Evolutionary conservation across 768 basidiomycete species (phyloP), one percentile per base, ranked within the genome.

Genomic region (Mycena capillaripes): DNA sequence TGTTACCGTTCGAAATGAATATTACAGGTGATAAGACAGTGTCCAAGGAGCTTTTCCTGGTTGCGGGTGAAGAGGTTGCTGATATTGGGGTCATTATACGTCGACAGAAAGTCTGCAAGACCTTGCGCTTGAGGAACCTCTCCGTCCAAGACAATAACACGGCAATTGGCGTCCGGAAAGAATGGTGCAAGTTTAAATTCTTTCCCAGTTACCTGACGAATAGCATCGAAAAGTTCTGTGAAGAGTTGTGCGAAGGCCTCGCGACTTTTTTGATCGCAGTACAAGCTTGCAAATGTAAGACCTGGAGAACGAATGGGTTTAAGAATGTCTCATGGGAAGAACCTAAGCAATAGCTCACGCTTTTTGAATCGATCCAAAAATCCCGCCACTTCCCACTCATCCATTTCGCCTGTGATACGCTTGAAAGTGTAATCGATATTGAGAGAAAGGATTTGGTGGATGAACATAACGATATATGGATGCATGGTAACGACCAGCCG

Each of bases 401-500:
- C 72, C 52, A 74, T 48, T 0, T 62, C 59, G 14, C 77, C 76
- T 36, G 52, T 32, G 7, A 76, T 66, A 6, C 73, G 64, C 57
- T 79, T 79, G 63, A 77, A 78, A 9, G 77, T 77, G 50, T 64
- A 77, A 34, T 77, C 78, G 48, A 69, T 67, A 46, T 17, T 29
- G 7, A 77, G 61, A n/a, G 42, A 70, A 0, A 17, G 67, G 0
- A 69, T 68, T 23, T 21, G 40, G 30, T 77, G 77, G 40, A 77
- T 63, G 32, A 25, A 30, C 32, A 25, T 19, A 1, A 38, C 58
- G 19, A 69, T 46, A 2, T 42, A 12, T 0, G 57, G 67, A 34
- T 69, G 67, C 67, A 69, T 60, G 19, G 67, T 69, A 1, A 69
- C 67, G 14, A 53, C 59, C 4, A 69, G 34, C 44, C 32, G 17